Conservation (phyloP, 148 eudicot genomes). For the Camellia sinensis region DNA sequence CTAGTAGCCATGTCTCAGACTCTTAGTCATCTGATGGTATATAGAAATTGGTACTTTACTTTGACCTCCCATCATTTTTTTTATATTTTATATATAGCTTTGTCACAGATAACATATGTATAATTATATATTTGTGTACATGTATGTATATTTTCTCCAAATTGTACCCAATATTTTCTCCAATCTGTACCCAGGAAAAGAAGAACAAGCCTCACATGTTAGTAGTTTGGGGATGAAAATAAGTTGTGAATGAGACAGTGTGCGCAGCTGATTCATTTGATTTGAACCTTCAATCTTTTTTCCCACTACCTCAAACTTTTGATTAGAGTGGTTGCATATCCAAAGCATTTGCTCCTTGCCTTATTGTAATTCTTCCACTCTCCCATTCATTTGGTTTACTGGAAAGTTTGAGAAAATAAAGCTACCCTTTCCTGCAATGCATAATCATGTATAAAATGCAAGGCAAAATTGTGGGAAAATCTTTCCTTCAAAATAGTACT, state of each 20-base stretch:
- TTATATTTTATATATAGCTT: conserved; percentile 7
- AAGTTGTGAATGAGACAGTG: conserved; percentile 4
- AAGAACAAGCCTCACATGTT: background rate
- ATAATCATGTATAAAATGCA: background rate
- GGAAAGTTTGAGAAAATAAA: conserved; percentile 1
- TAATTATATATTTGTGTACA: background rate
- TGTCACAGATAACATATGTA: background rate
- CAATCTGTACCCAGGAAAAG: background rate
- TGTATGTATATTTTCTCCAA: background rate
- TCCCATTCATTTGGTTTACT: background rate
- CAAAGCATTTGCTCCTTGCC: conserved; percentile 4
- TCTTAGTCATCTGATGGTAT: conserved; percentile 7
- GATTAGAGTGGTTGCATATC: background rate
- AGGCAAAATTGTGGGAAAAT: background rate
- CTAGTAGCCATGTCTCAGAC: conserved; percentile 4
- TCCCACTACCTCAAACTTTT: background rate
- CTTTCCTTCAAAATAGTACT: background rate
- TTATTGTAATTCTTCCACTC: background rate
- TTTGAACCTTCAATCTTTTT: conserved; percentile 9
- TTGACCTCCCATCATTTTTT: background rate
- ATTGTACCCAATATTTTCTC: background rate
- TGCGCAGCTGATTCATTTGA: conserved; percentile 5
- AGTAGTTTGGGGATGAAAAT: background rate
- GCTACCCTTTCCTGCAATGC: background rate
- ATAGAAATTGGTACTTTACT: background rate